These are phyloP conservation scores for Sanguinoderma infundibulare DNA, from an alignment of 1,284 basidiomycete species.

Conservation along the genomic window DNA sequence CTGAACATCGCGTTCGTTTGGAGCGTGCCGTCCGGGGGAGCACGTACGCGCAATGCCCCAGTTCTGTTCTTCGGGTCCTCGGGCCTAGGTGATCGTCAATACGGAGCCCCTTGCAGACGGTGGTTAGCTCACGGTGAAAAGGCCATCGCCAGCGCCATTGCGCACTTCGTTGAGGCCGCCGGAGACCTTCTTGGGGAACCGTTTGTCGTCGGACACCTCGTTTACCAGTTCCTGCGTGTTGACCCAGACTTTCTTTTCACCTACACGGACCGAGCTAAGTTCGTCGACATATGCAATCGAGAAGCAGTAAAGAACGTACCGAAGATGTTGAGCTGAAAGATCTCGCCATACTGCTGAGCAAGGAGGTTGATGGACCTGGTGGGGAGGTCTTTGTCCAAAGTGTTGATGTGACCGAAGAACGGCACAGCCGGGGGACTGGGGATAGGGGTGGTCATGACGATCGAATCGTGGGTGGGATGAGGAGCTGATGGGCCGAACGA, in stretches of 20 bases:
- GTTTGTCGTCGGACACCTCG: slow-evolving; percentile 50
- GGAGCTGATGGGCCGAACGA: too few species aligned
- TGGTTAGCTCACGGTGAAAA: slow-evolving; percentile 40
- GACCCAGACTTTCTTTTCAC: slow-evolving; percentile 34
- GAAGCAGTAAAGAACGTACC: slow-evolving; percentile 29
- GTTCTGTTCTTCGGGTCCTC: slow-evolving; percentile 45
- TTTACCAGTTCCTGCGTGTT: slow-evolving; percentile 43
- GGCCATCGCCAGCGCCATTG: slow-evolving; percentile 46
- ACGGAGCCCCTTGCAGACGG: not conserved
- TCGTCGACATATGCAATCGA: not conserved
- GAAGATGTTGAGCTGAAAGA: slow-evolving; percentile 46
- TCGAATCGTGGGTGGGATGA: not conserved
- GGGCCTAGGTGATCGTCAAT: slow-evolving; percentile 24
- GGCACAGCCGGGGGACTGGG: slow-evolving; percentile 47
- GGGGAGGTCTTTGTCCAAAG: slow-evolving; percentile 43
- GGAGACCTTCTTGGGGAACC: slow-evolving; percentile 47
- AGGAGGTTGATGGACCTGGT: slow-evolving; percentile 43
- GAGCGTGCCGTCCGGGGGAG: too few species aligned
- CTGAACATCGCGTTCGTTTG: not conserved
- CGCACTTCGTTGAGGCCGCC: slow-evolving; percentile 43
- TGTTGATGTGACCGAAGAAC: slow-evolving; percentile 47
- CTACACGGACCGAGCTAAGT: not conserved
- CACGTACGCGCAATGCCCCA: slow-evolving; percentile 52
- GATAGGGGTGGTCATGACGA: slow-evolving; percentile 35
- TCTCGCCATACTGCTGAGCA: slow-evolving; percentile 49